phyloP scores from a whole-genome alignment of 805 yeast genomes.

The Zygosaccharomyces siamensis region DNA sequence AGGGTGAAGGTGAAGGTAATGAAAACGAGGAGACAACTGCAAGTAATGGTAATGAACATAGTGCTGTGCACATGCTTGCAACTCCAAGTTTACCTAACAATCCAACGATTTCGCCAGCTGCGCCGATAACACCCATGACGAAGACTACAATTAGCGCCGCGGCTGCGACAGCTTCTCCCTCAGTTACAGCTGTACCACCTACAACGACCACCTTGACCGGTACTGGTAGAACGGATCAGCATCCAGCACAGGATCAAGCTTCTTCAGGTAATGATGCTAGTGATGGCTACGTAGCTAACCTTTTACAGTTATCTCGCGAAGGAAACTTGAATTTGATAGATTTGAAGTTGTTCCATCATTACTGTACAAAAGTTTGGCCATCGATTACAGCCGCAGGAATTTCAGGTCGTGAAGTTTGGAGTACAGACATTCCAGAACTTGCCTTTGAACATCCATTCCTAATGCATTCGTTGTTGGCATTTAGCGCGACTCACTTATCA shows the following conservation, averaged over 20 bases:
- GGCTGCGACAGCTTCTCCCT: slow-evolving; percentile 15
- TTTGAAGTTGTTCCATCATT: slow-evolving; percentile 79
- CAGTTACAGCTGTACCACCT: slow-evolving; percentile 14
- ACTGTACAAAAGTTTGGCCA: slow-evolving; percentile 75
- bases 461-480: slow-evolving; percentile 88
- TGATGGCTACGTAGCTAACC: slow-evolving; percentile 18
- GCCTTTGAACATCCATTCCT: slow-evolving; percentile 85
- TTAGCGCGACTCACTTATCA: slow-evolving; percentile 87
- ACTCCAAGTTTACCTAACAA: slow-evolving; percentile 24
- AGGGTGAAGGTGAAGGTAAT: slow-evolving; percentile 6
- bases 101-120: slow-evolving; percentile 27
- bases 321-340: slow-evolving; percentile 63
- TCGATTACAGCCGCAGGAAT: slow-evolving; percentile 90
- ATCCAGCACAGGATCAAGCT: slow-evolving; percentile 18
- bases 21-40: not conserved
- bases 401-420: slow-evolving; percentile 77
- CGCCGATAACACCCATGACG: slow-evolving; percentile 24
- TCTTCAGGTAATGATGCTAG: slow-evolving; percentile 12
- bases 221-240: slow-evolving; percentile 16
- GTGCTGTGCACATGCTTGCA: slow-evolving; percentile 13
- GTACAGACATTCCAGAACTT: slow-evolving; percentile 76
- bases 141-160: slow-evolving; percentile 12
- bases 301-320: slow-evolving; percentile 26
- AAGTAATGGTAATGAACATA: slow-evolving; percentile 2
- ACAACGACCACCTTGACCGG: slow-evolving; percentile 9